Base-by-base conservation (phyloP, 2,329 filamentous ascomycete species). In the Botrytis fragariae region DNA sequence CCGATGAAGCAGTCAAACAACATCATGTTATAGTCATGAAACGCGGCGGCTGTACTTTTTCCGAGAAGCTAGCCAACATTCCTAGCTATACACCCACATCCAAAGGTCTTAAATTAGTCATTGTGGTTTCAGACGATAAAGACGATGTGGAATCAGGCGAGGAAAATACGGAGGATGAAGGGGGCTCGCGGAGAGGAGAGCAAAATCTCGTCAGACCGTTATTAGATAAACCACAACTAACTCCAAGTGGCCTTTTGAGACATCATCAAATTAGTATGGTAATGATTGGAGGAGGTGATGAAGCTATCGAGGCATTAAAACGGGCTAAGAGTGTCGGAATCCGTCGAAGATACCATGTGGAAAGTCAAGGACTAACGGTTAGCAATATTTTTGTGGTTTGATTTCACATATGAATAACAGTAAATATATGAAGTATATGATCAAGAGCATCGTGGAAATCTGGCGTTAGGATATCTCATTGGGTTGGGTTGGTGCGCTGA, bases 1-100 rank as follows among this genome's bases (percentile, higher is more conserved):
- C 88, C 20, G 77, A 84, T 2, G 81, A 84, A 12, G 82, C 90
- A 4, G 85, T 85, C 0, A 85, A 84, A 59, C 83, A 81, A 1
- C 83, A 97, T 82, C 91, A 97, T 69, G 85, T 98, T 74, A 90
- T 99, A 74, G 88, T 97, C 68, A 86, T 98, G 78, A 90, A 89
- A 42, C 90, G 96, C 9, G 95, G 96, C 57, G 90, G 89, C 1
- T 99, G 96, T 83, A 92, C 88, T 37, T 98, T 98, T 82, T 91
- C 89, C 51, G 84, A 91, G 42, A 99, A 99, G 82, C 84, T 98
- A 0, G 86, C 87, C 69, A 95, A 93, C 76, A 94, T 98, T n/a
- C 94, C 95, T 0, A 88, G 89, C 16, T 95, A 91, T 80, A 86
- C 90, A 1, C 90, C 92, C 0, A 85, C 86, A 0, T 81, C 85